Evolutionary conservation across 139 green algal genomes (phyloP), one percentile per base, ranked within the genome.

Genomic region (Chara braunii): DNA sequence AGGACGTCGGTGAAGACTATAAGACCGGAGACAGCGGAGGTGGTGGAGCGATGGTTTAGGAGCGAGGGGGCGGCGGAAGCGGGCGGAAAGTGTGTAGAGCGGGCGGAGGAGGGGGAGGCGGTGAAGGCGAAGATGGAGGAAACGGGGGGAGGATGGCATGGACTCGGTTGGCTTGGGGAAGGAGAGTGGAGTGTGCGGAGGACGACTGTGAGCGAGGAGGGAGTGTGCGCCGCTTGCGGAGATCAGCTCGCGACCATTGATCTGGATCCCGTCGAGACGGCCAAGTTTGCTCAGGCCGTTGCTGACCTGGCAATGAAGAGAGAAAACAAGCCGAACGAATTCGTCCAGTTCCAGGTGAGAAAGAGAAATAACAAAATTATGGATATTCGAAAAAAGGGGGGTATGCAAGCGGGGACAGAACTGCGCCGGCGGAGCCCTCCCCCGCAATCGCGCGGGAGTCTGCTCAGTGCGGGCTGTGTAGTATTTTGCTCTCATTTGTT

Each of bases 141-240:
- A 18, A 64, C 18, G n/a, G 62, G 62, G n/a, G 62, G 62, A 3
- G 62, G 62, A 18, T 71, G 62, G 62, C 62, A 71, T 37, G 62
- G 62, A 8, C 31, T 61, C n/a, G 62, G 62, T 9, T 71, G 62
- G 62, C 11, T 55, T 28, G 60, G 60, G 22, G 3, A 34, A 11
- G 62, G 62, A 9, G 6, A 28, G 3, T 72, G 64, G 64, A 29
- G 26, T 34, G 35, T 28, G 0, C 14, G 55, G 64, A 14, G 26
- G 11, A 12, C 14, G 28, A 12, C 1, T 6, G 36, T 72, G 29
- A 60, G 18, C 12, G 11, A n/a, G 26, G 55, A 60, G 24, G 64
- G 64, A 42, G 24, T 9, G 23, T 72, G 64, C 37, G 23, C 3
- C 5, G 22, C 24, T 2, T 70, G 64, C 26, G 2, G 64, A 30